Evolutionary conservation across 2,329 filamentous ascomycete species (phyloP).

Genomic region (Dendryphion nanum): DNA sequence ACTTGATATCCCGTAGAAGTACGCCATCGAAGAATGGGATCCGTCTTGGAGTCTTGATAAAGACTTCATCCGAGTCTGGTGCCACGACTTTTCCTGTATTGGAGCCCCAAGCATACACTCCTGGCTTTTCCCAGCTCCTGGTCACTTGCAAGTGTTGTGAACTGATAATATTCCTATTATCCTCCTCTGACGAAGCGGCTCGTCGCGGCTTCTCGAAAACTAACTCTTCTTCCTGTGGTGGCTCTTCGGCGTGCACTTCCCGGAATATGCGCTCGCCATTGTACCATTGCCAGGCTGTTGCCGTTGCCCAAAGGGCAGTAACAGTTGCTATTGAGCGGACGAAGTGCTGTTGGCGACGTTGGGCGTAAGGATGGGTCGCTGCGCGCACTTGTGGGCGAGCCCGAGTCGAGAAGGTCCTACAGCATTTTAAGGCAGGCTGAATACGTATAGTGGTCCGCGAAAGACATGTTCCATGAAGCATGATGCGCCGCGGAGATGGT

Average conservation of each 20-base stretch:
- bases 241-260: slow-evolving; percentile 49
- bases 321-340: slow-evolving; percentile 44
- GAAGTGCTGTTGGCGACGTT: slow-evolving; percentile 47
- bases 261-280: slow-evolving; percentile 39
- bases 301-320: slow-evolving; percentile 43
- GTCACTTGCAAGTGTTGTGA: slow-evolving; percentile 87
- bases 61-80: slow-evolving; percentile 72
- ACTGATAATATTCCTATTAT: slow-evolving; percentile 73
- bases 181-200: slow-evolving; percentile 60
- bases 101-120: slow-evolving; percentile 91
- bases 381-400: slow-evolving; percentile 7
- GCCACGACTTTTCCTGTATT: slow-evolving; percentile 84
- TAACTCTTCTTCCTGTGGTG: slow-evolving; percentile 52
- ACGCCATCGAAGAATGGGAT: slow-evolving; percentile 81
- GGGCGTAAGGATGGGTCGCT: slow-evolving; percentile 39
- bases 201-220: slow-evolving; percentile 67
- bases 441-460: slow-evolving; percentile 27
- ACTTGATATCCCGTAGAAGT: slow-evolving; percentile 80
- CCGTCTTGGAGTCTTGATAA: slow-evolving; percentile 76
- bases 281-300: slow-evolving; percentile 46
- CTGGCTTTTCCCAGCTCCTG: slow-evolving; percentile 76
- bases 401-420: slow-evolving; percentile 24
- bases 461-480: slow-evolving; percentile 19
- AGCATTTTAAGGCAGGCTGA: slow-evolving; percentile 20
- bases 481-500: slow-evolving; percentile 1